phyloP scores from a whole-genome alignment of 2,329 filamentous ascomycete species.

The Trichoderma atrobrunneum region DNA sequence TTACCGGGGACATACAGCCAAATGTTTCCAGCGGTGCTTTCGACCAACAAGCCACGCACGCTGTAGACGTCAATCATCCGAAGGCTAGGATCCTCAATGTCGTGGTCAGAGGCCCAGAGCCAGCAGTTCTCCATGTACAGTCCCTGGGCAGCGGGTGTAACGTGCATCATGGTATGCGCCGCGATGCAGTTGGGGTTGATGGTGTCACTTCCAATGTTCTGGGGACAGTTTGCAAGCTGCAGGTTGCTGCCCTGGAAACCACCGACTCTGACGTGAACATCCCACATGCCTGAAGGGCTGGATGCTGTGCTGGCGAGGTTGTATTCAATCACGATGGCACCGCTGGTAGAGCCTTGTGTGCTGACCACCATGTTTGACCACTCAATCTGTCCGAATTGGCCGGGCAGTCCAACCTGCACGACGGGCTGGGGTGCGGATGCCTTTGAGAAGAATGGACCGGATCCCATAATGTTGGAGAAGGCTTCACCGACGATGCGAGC shows the following conservation, averaged over 20 bases:
- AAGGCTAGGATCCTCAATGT: conserved; percentile 47
- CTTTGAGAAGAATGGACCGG: conserved; percentile 55
- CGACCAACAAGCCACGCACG: conserved; percentile 49
- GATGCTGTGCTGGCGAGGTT: conserved; percentile 52
- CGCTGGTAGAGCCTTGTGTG: conserved; percentile 63
- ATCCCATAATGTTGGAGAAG: conserved; percentile 49
- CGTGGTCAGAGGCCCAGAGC: conserved; percentile 52
- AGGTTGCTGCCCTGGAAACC: conserved; percentile 68
- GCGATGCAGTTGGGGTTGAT: conserved; percentile 38
- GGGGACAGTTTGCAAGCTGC: conserved; percentile 64
- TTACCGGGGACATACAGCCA: not conserved
- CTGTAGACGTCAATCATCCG: conserved; percentile 52
- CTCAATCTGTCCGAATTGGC: conserved; percentile 64
- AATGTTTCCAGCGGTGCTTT: not conserved
- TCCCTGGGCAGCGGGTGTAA: conserved; percentile 38
- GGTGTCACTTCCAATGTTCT: conserved; percentile 37
- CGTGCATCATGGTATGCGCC: conserved; percentile 44
- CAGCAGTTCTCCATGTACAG: conserved; percentile 46
- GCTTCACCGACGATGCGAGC: not conserved
- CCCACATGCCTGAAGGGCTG: conserved; percentile 62
- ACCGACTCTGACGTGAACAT: conserved; percentile 73
- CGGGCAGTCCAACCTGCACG: conserved; percentile 61
- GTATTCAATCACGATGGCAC: conserved; percentile 70
- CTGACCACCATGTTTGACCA: conserved; percentile 70
- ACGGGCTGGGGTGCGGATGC: conserved; percentile 58